Evolutionary conservation across 139 green algal species (phyloP).

Genomic region (Asterochloris erici): DNA sequence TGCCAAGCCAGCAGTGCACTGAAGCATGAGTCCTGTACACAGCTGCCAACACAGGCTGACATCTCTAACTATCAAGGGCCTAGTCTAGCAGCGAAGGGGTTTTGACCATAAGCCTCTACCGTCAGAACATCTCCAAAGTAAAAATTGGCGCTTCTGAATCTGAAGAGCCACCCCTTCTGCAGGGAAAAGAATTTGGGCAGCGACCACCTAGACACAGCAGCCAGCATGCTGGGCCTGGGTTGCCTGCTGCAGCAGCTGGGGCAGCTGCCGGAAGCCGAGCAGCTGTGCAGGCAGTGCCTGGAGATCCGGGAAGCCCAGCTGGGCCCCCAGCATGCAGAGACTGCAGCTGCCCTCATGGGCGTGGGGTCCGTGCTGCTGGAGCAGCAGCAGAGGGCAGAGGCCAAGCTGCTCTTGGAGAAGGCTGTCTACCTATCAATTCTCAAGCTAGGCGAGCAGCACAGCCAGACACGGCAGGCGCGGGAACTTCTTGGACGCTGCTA

Average conservation of each 20-base stretch:
- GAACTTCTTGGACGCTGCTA: too few species aligned
- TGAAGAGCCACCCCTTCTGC: neutral
- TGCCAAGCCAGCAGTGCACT: neutral
- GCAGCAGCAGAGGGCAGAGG: conserved; percentile 1
- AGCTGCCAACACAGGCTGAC: neutral
- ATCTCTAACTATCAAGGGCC: neutral
- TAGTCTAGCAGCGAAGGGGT: neutral
- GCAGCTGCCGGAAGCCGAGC: conserved; percentile 16
- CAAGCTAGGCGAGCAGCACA: conserved; percentile 17
- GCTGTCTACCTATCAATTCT: conserved; percentile 9
- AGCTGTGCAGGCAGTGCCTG: neutral
- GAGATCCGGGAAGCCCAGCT: conserved; percentile 12
- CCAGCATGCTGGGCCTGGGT: neutral
- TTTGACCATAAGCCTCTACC: neutral
- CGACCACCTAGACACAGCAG: neutral
- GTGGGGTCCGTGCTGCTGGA: conserved; percentile 8
- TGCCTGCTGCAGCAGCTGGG: neutral
- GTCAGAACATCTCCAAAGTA: neutral
- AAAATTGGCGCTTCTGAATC: neutral
- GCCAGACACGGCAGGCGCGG: neutral
- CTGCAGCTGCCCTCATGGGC: conserved; percentile 14
- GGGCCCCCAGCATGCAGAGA: conserved; percentile 18
- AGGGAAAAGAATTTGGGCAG: neutral
- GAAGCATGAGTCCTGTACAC: neutral
- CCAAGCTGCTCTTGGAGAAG: conserved; percentile 4